Evolutionary conservation across 257 asterid species (phyloP), one percentile per base, ranked within the genome.

Genomic region (Linderniella brevidens): DNA sequence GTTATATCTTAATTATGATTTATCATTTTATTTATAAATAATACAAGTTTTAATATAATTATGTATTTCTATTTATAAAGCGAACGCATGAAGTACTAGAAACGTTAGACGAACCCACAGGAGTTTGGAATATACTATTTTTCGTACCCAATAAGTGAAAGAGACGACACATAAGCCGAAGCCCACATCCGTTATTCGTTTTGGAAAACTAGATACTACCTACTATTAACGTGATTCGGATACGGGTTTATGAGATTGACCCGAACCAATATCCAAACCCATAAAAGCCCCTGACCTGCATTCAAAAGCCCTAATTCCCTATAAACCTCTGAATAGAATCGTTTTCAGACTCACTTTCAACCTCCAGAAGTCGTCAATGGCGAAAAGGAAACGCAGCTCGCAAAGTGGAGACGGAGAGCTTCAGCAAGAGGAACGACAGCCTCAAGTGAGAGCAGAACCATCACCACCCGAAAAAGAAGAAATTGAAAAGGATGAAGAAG

Each of bases 401-500:
- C 32, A 19, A 11, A 46, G 1, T 11, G 51, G 11, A 15, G 51
- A 13, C 36, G 51, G 13, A 9, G 48, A 43, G 16, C 11, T 43
- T n/a, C 11, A 43, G 1, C 14, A 11, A 12, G 18, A 18, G 17
- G 17, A 43, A 11, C 32, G 12, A 4, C 3, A 46, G 25, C 29
- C 15, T 1, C 49, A 9, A n/a, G 49, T 25, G 32, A 25, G 6
- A 25, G 49, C 19, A 3, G 48, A 43, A 46, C 4, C 19, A 16
- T 15, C 3, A 0, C 18, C 51, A 17, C 62, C 20, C 51, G 61
- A 13, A 42, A 58, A 46, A 29, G 75, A 38, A 37, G 66, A 41
- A 46, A 63, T 49, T 17, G 58, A 60, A 36, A 58, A 56, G 13
- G 77, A 70, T 14, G 79, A 60, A 17, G 75, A 60, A 17, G 75